Evolutionary conservation across 371 early-diverging fungal genomes (phyloP).

Genomic region (Lichtheimia corymbifera): DNA sequence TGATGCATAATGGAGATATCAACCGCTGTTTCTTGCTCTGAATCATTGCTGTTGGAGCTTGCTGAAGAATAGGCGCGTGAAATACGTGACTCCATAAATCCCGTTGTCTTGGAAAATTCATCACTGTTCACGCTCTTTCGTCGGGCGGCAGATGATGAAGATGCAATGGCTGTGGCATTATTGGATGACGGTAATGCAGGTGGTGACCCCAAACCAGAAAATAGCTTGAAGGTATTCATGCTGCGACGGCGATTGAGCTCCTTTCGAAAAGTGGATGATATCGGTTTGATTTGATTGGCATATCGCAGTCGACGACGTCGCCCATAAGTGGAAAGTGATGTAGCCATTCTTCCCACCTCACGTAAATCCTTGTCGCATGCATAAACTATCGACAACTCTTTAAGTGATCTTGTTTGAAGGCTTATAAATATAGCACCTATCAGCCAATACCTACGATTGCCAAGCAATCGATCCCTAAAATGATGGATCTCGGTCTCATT

Average conservation of each 20-base stretch:
- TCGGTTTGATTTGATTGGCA: not conserved
- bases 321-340: not conserved
- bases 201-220: conserved; percentile 4
- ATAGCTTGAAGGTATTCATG: conserved; percentile 15
- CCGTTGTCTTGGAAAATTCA: not conserved
- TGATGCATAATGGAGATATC: not conserved
- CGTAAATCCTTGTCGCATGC: conserved; percentile 16
- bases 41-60: conserved; percentile 3
- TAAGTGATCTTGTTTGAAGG: not conserved
- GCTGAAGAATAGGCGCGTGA: conserved; percentile 3
- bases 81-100: conserved; percentile 13
- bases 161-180: not conserved
- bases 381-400: conserved; percentile 1
- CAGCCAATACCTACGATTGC: conserved; percentile 15
- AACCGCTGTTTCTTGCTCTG: not conserved
- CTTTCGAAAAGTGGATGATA: conserved; percentile 10
- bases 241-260: conserved; percentile 12
- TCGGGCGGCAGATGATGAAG: not conserved
- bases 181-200: not conserved
- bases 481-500: conserved; percentile 5
- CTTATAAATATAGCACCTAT: not conserved
- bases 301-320: not conserved
- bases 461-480: conserved; percentile 13
- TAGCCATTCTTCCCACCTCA: conserved; percentile 18
- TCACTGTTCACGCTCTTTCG: conserved; percentile 7